Evolutionary conservation across 208 protist genomes (phyloP).

Genomic region (Strigomonas galati): DNA sequence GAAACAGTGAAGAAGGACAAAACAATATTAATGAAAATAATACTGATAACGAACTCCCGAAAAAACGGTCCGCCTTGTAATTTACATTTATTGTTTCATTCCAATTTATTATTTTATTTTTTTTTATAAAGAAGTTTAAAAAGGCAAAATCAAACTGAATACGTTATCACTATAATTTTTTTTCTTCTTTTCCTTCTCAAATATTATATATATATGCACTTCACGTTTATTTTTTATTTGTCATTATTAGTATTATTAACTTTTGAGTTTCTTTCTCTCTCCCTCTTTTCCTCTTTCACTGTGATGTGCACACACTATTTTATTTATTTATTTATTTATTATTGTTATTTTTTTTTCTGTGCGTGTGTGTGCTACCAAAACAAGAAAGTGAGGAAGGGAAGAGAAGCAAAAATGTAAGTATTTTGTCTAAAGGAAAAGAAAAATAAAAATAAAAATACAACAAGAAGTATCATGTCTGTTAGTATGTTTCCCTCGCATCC

Average conservation of each 20-base stretch:
- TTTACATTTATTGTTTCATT: constrained; percentile 10
- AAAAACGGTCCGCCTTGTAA: background rate
- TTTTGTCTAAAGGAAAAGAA: constrained; percentile 16
- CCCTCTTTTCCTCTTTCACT: constrained; percentile 3
- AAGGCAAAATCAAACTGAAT: background rate
- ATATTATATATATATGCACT: constrained; percentile 2
- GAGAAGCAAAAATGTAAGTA: constrained; percentile 4
- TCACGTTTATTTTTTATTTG: constrained; percentile 7
- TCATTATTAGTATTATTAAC: constrained; percentile 6
- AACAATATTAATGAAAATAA: constrained; percentile 8
- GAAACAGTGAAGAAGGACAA: constrained; percentile 5
- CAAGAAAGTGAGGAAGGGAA: constrained; percentile 9
- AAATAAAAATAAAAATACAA: constrained; percentile 9
- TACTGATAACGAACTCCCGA: background rate
- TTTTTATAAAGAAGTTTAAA: background rate
- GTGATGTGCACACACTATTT: no score
- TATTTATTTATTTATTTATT: constrained; percentile 13
- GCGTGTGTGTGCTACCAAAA: constrained; percentile 6
- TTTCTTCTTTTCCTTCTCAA: constrained; percentile 16
- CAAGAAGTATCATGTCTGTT: background rate
- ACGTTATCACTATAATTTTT: background rate
- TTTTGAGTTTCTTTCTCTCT: constrained; percentile 8
- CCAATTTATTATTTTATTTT: background rate
- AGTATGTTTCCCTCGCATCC: background rate
- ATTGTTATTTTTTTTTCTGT: constrained; percentile 17